Evolutionary conservation across 345 rosid genomes (phyloP).

Genomic region (Bruguiera sexangula): DNA sequence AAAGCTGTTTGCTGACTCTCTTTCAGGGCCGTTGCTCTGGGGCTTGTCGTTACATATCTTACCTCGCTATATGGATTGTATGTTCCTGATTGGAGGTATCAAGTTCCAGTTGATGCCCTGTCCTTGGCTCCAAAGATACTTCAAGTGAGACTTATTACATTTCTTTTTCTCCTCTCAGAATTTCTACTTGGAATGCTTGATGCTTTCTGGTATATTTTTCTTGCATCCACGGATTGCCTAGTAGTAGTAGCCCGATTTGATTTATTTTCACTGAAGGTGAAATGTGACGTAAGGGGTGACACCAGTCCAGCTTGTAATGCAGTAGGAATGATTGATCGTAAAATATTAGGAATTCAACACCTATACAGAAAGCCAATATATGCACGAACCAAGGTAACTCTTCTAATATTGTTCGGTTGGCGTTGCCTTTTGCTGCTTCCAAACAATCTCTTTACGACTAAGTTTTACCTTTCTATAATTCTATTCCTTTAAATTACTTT

Average conservation of each 20-base stretch:
- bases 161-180: not conserved
- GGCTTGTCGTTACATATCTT: slow-evolving; percentile 45
- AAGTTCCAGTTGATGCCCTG: slow-evolving; percentile 42
- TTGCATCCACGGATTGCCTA: not conserved
- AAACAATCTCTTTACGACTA: not conserved
- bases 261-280: slow-evolving; percentile 45
- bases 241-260: not conserved
- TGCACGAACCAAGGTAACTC: slow-evolving; percentile 54
- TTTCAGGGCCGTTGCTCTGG: slow-evolving; percentile 54
- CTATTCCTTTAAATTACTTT: not conserved
- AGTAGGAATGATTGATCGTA: slow-evolving; percentile 81
- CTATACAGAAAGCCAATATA: slow-evolving; percentile 64
- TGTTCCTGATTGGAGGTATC: slow-evolving; percentile 80
- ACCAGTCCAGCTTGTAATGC: slow-evolving; percentile 85
- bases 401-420: slow-evolving; percentile 5
- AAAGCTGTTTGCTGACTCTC: not conserved
- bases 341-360: slow-evolving; percentile 60
- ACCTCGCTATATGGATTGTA: slow-evolving; percentile 58
- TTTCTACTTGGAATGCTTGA: not conserved
- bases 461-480: not conserved
- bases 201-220: not conserved
- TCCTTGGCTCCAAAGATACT: slow-evolving; percentile 38
- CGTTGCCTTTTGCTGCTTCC: slow-evolving; percentile 8
- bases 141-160: slow-evolving; percentile 36
- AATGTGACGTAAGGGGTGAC: slow-evolving; percentile 71